A percentile compares a stretch with the other conserved stretches of the same genome.
Evolutionary conservation across 2,329 filamentous ascomycete species (phyloP).

Genomic region (Capronia epimyces): DNA sequence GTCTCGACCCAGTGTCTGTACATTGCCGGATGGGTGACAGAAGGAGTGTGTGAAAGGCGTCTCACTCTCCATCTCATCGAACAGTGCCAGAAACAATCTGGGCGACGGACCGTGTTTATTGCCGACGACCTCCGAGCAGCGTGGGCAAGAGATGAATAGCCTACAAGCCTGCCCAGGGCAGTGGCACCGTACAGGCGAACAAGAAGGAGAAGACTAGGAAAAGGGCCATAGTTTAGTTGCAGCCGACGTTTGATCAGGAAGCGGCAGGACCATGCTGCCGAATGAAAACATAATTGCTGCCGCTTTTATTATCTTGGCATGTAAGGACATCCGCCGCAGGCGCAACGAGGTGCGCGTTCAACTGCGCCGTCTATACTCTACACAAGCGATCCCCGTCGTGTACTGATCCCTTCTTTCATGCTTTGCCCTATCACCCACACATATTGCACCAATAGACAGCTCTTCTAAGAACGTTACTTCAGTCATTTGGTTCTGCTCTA

Average conservation of each 20-base stretch:
- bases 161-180: neutral
- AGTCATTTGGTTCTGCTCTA: neutral
- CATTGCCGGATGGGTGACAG: slow-evolving; percentile 5
- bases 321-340: neutral
- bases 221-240: too few relatives aligned
- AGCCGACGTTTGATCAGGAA: too few relatives aligned
- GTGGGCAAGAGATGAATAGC: slow-evolving; percentile 3
- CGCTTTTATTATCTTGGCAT: neutral
- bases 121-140: slow-evolving; percentile 4
- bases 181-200: neutral
- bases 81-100: slow-evolving; percentile 4
- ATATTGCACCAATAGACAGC: neutral
- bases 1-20: slow-evolving; percentile 6
- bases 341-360: neutral
- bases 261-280: too few relatives aligned
- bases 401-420: neutral
- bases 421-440: neutral
- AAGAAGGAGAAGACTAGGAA: too few relatives aligned
- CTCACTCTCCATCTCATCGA: slow-evolving; percentile 4
- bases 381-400: too few relatives aligned
- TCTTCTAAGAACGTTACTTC: neutral
- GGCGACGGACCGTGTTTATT: slow-evolving; percentile 3
- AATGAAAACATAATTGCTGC: too few relatives aligned
- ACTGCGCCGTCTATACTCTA: neutral
- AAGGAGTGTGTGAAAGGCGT: slow-evolving; percentile 5